phyloP scores from a whole-genome alignment of 331 rosid species.

The Pyrus hybrid region DNA sequence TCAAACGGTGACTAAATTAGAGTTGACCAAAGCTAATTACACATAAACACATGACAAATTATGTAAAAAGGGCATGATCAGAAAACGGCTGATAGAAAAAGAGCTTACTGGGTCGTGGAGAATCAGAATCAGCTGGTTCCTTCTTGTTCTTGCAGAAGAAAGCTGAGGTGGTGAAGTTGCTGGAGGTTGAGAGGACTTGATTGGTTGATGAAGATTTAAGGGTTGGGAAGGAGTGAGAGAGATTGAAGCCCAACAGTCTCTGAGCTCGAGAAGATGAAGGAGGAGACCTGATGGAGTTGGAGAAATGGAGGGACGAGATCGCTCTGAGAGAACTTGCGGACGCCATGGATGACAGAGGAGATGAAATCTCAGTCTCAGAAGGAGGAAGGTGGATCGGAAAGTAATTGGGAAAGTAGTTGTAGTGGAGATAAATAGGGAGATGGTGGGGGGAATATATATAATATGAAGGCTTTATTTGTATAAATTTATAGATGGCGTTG shows the following conservation, averaged over 20 bases:
- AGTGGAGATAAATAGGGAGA: no score
- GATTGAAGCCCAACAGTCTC: constrained; percentile 25
- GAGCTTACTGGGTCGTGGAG: constrained; percentile 40
- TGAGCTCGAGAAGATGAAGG: constrained; percentile 26
- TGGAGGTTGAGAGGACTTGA: constrained; percentile 21
- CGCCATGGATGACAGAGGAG: constrained; percentile 36
- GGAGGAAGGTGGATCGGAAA: background rate
- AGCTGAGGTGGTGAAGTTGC: constrained; percentile 28
- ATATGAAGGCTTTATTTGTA: no score
- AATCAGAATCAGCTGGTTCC: constrained; percentile 4
- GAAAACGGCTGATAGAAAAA: background rate
- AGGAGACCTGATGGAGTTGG: constrained; percentile 7
- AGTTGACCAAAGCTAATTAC: no score
- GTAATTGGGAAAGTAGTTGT: background rate
- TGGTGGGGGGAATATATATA: no score
- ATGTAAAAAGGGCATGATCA: background rate
- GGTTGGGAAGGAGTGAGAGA: constrained; percentile 24
- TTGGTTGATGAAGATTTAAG: constrained; percentile 18
- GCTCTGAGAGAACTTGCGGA: constrained; percentile 34
- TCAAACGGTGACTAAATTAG: background rate
- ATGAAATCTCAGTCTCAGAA: background rate
- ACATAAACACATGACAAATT: background rate
- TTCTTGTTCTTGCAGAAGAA: constrained; percentile 42
- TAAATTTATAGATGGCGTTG: background rate
- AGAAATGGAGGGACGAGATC: constrained; percentile 23